Evolutionary conservation across 495 filamentous ascomycete species (phyloP).

Genomic region (Pyronema domesticum): DNA sequence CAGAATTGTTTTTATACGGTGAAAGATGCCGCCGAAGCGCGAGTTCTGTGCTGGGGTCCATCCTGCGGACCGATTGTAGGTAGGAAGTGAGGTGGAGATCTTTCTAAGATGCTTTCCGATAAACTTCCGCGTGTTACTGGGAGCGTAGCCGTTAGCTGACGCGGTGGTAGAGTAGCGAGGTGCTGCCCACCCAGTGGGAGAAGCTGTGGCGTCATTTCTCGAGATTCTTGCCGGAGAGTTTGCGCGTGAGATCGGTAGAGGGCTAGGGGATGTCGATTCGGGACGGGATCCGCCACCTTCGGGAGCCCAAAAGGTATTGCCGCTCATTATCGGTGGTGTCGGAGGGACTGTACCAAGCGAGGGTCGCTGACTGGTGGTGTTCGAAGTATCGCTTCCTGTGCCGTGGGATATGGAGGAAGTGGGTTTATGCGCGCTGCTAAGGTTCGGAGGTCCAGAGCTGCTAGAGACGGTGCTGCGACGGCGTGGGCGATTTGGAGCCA

Average conservation of each 20-base stretch:
- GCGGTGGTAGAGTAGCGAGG: background rate
- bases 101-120: conserved; percentile 23
- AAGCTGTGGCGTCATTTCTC: background rate
- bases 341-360: conserved; percentile 20
- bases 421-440: conserved; percentile 10
- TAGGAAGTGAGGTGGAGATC: conserved; percentile 23
- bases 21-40: background rate
- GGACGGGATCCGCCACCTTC: conserved; percentile 6
- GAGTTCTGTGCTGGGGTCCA: conserved; percentile 10
- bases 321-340: conserved; percentile 16
- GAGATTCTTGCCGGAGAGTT: conserved; percentile 12
- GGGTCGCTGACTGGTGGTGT: conserved; percentile 6
- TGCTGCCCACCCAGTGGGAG: conserved; percentile 5
- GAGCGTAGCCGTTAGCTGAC: conserved; percentile 15
- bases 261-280: conserved; percentile 14
- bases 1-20: background rate
- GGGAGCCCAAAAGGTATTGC: conserved; percentile 11
- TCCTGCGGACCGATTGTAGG: conserved; percentile 9
- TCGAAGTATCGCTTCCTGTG: conserved; percentile 7
- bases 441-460: conserved; percentile 31
- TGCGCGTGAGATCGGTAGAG: conserved; percentile 16
- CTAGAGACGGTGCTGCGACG: conserved; percentile 32
- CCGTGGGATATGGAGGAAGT: conserved; percentile 17
- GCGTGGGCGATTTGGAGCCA: conserved; percentile 21
- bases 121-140: conserved; percentile 17